Evolutionary conservation across 2,329 filamentous ascomycete genomes (phyloP).

Genomic region (Penicillium griseofulvum): DNA sequence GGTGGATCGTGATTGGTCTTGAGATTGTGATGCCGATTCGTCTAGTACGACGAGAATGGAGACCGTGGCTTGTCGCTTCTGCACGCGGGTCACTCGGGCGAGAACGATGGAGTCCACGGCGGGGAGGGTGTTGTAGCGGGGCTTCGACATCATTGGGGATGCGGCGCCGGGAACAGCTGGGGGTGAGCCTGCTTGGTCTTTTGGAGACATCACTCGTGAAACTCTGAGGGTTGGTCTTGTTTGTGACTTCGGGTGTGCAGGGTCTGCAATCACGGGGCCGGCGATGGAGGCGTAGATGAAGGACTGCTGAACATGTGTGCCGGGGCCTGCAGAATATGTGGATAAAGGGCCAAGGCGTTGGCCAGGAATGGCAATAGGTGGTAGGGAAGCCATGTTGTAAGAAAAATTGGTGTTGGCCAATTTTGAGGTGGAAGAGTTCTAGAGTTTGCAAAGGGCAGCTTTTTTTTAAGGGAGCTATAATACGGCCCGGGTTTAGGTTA

Average conservation of each 20-base stretch:
- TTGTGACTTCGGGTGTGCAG: conserved; percentile 37
- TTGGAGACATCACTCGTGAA: conserved; percentile 20
- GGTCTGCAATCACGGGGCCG: conserved; percentile 62
- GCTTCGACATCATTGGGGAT: conserved; percentile 24
- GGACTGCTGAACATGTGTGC: conserved; percentile 76
- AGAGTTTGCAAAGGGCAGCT: conserved; percentile 1
- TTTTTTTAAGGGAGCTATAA: conserved; percentile 17
- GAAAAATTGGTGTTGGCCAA: conserved; percentile 32
- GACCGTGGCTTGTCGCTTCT: conserved; percentile 78
- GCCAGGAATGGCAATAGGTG: conserved; percentile 71
- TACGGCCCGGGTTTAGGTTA: conserved; percentile 15
- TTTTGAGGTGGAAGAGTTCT: not conserved
- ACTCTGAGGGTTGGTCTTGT: conserved; percentile 43
- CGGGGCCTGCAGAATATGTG: conserved; percentile 70
- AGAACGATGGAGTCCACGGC: conserved; percentile 78
- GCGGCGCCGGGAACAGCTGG: not conserved
- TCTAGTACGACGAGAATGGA: conserved; percentile 80
- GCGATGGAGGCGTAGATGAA: conserved; percentile 79
- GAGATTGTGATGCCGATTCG: conserved; percentile 22
- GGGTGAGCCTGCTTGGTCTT: not conserved
- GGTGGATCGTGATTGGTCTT: conserved; percentile 20
- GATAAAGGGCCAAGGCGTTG: conserved; percentile 69
- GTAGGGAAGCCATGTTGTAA: conserved; percentile 32
- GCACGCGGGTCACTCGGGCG: conserved; percentile 79
- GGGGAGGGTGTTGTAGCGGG: conserved; percentile 71